Conservation (phyloP, 2,329 filamentous ascomycete genomes). For the Trichoderma guizhouense region DNA sequence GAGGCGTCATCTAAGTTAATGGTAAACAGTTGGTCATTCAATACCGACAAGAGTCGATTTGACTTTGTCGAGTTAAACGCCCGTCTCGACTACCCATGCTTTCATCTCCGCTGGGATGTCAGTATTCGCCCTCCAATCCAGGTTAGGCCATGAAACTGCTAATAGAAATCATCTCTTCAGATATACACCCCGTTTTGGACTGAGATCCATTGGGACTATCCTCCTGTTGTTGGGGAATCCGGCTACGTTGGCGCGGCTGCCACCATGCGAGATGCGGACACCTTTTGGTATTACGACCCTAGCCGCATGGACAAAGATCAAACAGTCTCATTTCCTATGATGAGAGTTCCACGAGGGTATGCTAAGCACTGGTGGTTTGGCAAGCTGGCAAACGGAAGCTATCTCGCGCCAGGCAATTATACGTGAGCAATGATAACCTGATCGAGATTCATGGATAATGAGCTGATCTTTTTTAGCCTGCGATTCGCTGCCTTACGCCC, state of each 20-base stretch:
- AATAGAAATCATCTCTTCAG: slow-evolving; percentile 19
- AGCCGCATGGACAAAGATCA: slow-evolving; percentile 36
- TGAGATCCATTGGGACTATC: slow-evolving; percentile 42
- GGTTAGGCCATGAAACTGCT: neutral
- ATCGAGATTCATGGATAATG: neutral
- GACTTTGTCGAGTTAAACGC: slow-evolving; percentile 33
- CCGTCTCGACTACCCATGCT: slow-evolving; percentile 33
- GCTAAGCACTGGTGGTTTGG: slow-evolving; percentile 42
- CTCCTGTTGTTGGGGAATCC: slow-evolving; percentile 35
- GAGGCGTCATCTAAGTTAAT: neutral
- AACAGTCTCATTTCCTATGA: slow-evolving; percentile 37
- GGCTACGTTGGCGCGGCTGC: slow-evolving; percentile 44
- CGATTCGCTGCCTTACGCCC: slow-evolving; percentile 41
- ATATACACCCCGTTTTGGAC: slow-evolving; percentile 40
- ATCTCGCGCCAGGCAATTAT: slow-evolving; percentile 40
- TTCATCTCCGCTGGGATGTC: slow-evolving; percentile 37
- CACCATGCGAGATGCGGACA: slow-evolving; percentile 35
- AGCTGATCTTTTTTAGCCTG: slow-evolving; percentile 30
- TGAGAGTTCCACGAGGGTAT: slow-evolving; percentile 33
- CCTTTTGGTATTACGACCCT: slow-evolving; percentile 36
- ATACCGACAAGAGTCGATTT: slow-evolving; percentile 25
- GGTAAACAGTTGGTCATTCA: slow-evolving; percentile 33
- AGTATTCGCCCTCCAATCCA: slow-evolving; percentile 13
- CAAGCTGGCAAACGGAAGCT: slow-evolving; percentile 40
- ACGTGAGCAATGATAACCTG: slow-evolving; percentile 27